phyloP scores from a whole-genome alignment of 768 basidiomycete genomes.

The Cantharellus anzutake region DNA sequence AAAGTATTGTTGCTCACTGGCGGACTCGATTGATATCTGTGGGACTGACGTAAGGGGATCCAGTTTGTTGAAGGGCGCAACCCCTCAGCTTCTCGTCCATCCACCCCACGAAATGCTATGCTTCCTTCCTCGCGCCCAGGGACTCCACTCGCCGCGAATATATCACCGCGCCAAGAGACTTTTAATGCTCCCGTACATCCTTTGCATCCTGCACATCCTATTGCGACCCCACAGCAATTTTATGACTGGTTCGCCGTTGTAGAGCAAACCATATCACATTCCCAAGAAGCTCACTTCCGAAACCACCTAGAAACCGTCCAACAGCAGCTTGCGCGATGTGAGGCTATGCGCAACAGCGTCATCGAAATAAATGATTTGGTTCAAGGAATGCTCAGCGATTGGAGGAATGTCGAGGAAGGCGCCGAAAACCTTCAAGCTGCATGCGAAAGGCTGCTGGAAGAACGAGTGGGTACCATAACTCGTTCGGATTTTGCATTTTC shows the following conservation, averaged over 20 bases:
- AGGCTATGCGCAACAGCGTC: conserved; percentile 49
- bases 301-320: conserved; percentile 62
- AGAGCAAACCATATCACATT: conserved; percentile 77
- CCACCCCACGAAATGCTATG: conserved; percentile 23
- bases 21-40: neutral
- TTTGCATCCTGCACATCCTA: conserved; percentile 54
- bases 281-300: conserved; percentile 85
- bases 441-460: conserved; percentile 75
- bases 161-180: too few relatives aligned
- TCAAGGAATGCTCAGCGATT: conserved; percentile 62
- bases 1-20: conserved; percentile 32
- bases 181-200: conserved; percentile 18
- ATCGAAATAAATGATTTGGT: conserved; percentile 58
- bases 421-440: conserved; percentile 80
- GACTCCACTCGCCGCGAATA: conserved; percentile 3
- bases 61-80: conserved; percentile 20
- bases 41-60: neutral
- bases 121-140: conserved; percentile 15
- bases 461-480: conserved; percentile 42
- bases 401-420: conserved; percentile 82
- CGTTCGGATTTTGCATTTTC: neutral
- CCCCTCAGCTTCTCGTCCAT: conserved; percentile 23
- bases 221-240: conserved; percentile 87
- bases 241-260: conserved; percentile 91
- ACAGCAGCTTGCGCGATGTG: conserved; percentile 61